Base-by-base conservation (phyloP, 345 rosid genomes). In the Gossypium herbaceum region DNA sequence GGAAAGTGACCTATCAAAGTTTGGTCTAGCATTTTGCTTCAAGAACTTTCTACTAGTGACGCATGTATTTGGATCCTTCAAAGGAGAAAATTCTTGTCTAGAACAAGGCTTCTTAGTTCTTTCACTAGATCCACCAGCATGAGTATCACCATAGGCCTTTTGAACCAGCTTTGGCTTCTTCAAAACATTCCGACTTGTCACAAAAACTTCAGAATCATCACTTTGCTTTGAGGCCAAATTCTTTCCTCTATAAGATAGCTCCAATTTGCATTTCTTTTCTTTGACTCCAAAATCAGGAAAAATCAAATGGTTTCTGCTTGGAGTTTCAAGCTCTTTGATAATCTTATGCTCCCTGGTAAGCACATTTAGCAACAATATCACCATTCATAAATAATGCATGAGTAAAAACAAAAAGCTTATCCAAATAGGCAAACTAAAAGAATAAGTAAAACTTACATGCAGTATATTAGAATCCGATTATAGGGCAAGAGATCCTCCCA, bases 301-400 rank as follows among this genome's bases (percentile, higher is more conserved):
- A 62, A 75, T 68, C 76, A 88, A 68, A 83, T 90, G 94, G 84
- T 88, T 79, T 79, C 94, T 90, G 41, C 75, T 54, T 43, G 97
- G 91, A 68, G 94, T 88, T 54, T 20, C 63, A 71, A 90, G 78
- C 7, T 50, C 34, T 41, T 43, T 19, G 12, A 52, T 56, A 34
- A 92, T 85, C 71, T 77, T 50, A 86, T 92, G 97, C 8, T 86
- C 77, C 89, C 94, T 92, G 81, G 51, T 78, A 75, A 79, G 65
- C 73, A 80, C 60, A 76, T 75, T 60, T 4, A 50, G 61, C 66
- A 78, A 62, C 75, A 79, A 68, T 17, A 65, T 61, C 73, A 43
- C 19, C 70, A 48, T 56, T 56, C 2, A 57, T 20, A 25, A 45
- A 57, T 44, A 27, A 72, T 16, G 3, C 25, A 64, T n/a, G 11